phyloP scores from a whole-genome alignment of 768 basidiomycete species.

The Lactarius hatsudake region DNA sequence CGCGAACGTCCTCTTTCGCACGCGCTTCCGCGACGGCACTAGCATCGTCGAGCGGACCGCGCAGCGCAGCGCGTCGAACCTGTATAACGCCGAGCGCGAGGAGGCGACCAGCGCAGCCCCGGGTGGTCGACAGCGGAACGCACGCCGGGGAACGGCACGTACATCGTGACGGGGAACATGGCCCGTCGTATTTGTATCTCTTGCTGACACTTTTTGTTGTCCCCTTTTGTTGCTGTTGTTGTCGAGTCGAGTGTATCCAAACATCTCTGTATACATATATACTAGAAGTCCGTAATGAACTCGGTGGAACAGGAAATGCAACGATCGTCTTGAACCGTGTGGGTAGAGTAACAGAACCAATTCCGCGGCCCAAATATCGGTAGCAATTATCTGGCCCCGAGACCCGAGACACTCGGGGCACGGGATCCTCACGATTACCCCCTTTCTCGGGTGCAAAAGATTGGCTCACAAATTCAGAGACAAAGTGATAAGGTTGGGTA shows the following conservation, averaged over 20 bases:
- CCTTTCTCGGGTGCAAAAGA: background rate
- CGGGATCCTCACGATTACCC: background rate
- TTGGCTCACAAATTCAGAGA: background rate
- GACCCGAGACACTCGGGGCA: too few relatives aligned
- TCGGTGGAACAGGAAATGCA: background rate
- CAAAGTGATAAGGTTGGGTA: too few relatives aligned
- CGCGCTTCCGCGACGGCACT: conserved; percentile 92
- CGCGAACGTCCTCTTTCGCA: conserved; percentile 92
- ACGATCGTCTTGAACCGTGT: background rate
- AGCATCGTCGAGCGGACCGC: conserved; percentile 82
- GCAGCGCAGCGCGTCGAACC: conserved; percentile 53
- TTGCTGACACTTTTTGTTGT: background rate
- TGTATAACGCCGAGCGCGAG: conserved; percentile 34
- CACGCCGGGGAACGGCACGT: conserved; percentile 9
- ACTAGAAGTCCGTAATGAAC: background rate
- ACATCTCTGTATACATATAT: background rate
- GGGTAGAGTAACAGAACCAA: background rate
- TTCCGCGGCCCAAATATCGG: background rate
- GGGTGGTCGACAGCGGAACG: background rate
- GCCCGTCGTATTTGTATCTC: background rate
- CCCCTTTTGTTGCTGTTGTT: background rate
- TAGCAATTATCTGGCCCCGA: background rate
- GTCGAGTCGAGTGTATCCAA: background rate
- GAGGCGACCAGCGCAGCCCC: background rate
- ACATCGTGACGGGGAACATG: background rate